phyloP scores from a whole-genome alignment of 1,284 basidiomycete species.

The Kwoniella shivajii region DNA sequence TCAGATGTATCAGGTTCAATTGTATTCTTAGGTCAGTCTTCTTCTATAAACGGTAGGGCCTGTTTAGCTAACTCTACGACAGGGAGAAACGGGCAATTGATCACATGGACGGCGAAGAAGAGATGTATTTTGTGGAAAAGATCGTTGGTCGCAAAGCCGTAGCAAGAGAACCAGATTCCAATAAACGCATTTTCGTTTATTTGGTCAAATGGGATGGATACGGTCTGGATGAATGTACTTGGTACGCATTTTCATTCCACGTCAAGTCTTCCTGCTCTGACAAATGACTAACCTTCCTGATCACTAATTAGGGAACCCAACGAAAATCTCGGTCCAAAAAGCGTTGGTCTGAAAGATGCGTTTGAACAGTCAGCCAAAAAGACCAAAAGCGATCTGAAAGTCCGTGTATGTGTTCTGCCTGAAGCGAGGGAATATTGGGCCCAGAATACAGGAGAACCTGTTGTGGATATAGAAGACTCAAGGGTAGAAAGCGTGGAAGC shows the following conservation, averaged over 20 bases:
- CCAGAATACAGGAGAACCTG: neutral
- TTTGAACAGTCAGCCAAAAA: neutral
- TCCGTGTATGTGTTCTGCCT: neutral
- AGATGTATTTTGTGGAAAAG: constrained; percentile 14
- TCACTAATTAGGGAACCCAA: constrained; percentile 14
- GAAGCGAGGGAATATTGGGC: constrained; percentile 11
- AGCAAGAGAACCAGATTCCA: constrained; percentile 1
- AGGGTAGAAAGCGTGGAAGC: too few relatives aligned
- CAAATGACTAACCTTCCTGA: neutral
- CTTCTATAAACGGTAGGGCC: neutral
- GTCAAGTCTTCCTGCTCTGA: neutral
- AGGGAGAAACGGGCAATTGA: constrained; percentile 20
- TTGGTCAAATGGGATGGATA: constrained; percentile 28
- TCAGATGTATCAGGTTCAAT: constrained; percentile 22
- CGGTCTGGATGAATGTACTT: constrained; percentile 19
- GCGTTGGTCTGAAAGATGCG: neutral
- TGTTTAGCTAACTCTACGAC: neutral
- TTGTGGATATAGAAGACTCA: neutral
- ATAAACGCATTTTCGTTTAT: constrained; percentile 16
- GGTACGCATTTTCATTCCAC: constrained; percentile 13
- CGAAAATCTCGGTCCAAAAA: constrained; percentile 4
- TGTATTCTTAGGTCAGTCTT: constrained; percentile 20
- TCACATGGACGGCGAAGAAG: constrained; percentile 7
- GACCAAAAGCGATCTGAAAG: neutral
- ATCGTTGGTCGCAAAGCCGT: constrained; percentile 15